phyloP scores from a whole-genome alignment of 768 basidiomycete species.

The Leccinellum rugosiceps region DNA sequence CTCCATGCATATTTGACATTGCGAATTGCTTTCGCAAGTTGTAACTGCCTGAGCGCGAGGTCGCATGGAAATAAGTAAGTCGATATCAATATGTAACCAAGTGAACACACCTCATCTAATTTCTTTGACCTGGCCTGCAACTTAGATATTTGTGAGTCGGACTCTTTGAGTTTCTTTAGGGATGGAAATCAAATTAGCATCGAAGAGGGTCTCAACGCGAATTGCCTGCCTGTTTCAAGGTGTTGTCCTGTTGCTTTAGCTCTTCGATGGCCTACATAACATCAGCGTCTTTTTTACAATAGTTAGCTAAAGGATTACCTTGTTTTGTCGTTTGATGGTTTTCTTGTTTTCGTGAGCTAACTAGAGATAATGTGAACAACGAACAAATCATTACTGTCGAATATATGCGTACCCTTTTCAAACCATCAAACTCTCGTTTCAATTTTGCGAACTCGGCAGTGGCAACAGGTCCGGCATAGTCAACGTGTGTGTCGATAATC shows the following conservation, averaged over 20 bases:
- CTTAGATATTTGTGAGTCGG: constrained; percentile 42
- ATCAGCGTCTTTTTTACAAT: constrained; percentile 1
- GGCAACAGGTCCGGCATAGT: constrained; percentile 36
- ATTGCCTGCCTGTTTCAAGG: constrained; percentile 36
- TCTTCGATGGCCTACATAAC: constrained; percentile 50
- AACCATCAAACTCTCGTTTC: constrained; percentile 53
- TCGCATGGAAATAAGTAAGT: background rate
- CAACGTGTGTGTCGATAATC: constrained; percentile 14
- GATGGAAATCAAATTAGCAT: constrained; percentile 1
- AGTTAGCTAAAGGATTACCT: constrained; percentile 37
- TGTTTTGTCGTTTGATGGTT: constrained; percentile 49
- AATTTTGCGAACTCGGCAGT: constrained; percentile 50
- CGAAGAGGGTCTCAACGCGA: background rate
- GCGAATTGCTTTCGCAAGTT: constrained; percentile 54
- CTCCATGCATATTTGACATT: constrained; percentile 81
- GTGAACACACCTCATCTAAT: constrained; percentile 51
- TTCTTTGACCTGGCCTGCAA: constrained; percentile 47
- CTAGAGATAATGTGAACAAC: constrained; percentile 18
- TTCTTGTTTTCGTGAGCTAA: constrained; percentile 47
- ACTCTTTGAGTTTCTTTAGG: constrained; percentile 42
- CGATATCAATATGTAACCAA: background rate
- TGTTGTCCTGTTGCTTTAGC: constrained; percentile 40
- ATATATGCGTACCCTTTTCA: constrained; percentile 41
- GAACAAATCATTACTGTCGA: background rate
- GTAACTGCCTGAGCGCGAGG: constrained; percentile 42